Base-by-base conservation (phyloP, 495 filamentous ascomycete species). In the Annulohypoxylon bovei region DNA sequence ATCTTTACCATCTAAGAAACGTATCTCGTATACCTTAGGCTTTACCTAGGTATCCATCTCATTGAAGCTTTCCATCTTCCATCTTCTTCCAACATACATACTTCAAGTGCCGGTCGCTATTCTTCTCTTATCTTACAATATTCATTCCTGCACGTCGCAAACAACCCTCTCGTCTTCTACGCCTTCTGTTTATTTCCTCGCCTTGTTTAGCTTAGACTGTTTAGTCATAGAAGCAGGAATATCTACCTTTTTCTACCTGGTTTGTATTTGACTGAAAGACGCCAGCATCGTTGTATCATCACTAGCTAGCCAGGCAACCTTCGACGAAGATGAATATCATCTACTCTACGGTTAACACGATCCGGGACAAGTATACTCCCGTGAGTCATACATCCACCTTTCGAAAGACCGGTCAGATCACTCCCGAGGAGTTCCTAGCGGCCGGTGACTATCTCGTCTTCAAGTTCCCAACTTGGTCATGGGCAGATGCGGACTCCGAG, bases 391-490 rank as follows among this genome's bases (percentile, higher is more conserved):
- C 88, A 52, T 97, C 94, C 5, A 98, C 92, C 63, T 99, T 99
- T 84, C 93, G 94, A 68, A 84, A 84, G 65, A 97, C 93, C 2
- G 95, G 95, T 71, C 91, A 98, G 80, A 93, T 99, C 81, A 98
- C 96, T 0, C 95, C 95, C 42, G 96, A 98, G 77, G 95, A 99
- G 85, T 99, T 99, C 78, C 85, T 97, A 14, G 89, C 91, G 3
- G 96, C 95, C 2, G 95, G 96, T 71, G 95, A 99, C 82, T 99
- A 98, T 80, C 91, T 99, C 39, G 94, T 97, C 75, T 97, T 95
- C 88, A 98, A 97, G 83, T 99, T 99, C 80, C 95, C 95, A 5
- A 95, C 95, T 47, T 99, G 95, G 95, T 90, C 92, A n/a, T 99
- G 95, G 95, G 88, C 89, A 62, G 92, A 95, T 71, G 94, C 94